Percentiles rank a stretch among this genome's conserved stretches.
Evolutionary conservation across 2,329 filamentous ascomycete species (phyloP).

Genomic region (Clarireedia sp.): DNA sequence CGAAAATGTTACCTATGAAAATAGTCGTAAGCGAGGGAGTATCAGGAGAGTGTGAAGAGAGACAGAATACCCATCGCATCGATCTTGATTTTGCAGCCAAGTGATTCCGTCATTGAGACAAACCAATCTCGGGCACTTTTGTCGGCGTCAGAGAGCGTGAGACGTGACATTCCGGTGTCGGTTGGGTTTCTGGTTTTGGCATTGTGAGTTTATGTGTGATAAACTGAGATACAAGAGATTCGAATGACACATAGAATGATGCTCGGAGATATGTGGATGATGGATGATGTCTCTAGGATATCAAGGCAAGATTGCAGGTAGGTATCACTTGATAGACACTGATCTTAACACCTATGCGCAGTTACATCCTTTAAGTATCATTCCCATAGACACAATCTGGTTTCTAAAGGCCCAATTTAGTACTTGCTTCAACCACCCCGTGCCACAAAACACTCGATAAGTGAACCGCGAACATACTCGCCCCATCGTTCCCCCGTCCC

Average conservation of each 20-base stretch:
- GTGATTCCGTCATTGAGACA: constrained; percentile 47
- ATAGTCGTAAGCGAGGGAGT: neutral
- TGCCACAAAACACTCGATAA: no score
- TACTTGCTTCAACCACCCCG: no score
- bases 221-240: neutral
- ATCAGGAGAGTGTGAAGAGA: neutral
- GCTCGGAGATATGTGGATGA: no score
- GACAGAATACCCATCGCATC: constrained; percentile 58
- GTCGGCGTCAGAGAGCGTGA: constrained; percentile 64
- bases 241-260: neutral
- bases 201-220: neutral
- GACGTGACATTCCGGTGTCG: constrained; percentile 69
- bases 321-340: no score
- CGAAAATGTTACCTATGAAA: constrained; percentile 58
- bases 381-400: no score
- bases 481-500: constrained; percentile 60
- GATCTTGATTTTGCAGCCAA: constrained; percentile 60
- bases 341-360: no score
- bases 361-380: no score
- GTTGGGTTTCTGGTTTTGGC: constrained; percentile 37
- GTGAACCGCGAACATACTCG: constrained; percentile 40
- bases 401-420: no score
- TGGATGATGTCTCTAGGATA: no score
- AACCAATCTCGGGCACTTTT: constrained; percentile 72
- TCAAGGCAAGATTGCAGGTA: no score